Evolutionary conservation across 2,329 filamentous ascomycete genomes (phyloP), one percentile per base, ranked within the genome.

Genomic region (Coniosporium tulheliwenetii): DNA sequence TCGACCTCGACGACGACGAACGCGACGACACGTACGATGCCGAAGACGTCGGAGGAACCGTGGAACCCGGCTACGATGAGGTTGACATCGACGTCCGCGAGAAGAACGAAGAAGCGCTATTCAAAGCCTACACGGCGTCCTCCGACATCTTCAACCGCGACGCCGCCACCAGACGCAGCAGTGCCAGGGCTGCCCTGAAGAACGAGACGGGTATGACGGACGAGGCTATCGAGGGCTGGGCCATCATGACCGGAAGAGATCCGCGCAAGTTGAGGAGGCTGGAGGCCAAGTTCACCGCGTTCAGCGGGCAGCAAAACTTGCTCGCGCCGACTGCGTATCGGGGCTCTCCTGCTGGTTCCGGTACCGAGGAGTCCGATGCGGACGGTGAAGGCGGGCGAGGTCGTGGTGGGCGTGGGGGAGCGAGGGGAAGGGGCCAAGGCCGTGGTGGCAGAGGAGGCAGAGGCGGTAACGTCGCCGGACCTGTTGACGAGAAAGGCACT

Each of bases 11-110:
- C 51, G 91, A 96, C 49, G 91, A 98, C 57, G 91, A 98, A 63
- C 76, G 86, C 31, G 91, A 98, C 58, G 91, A 98, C 57, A 96
- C 89, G 0, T 98, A 98, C 55, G 91, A 98, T 52, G 77, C 80
- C 1, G 85, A 78, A 39, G 91, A 96, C 53, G 85, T 96, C 2
- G 91, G 91, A 31, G 87, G 89, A 15, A 84, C 83, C 0, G 78
- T 95, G 2, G 86, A 94, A 50, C 58, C 64, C 2, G 66, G 58
- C 36, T 53, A 64, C 37, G 68, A 68, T 35, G 69, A 72, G 37
- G 59, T 73, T 5, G 69, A 75, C n/a, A 67, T 71, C 31, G 73
- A 75, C 39, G 69, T 73, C 1, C 45, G 48, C 32, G 70, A 75
- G 30, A 65, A 62, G 40, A 73, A 74, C 46, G 87, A 95, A 47